phyloP scores from a whole-genome alignment of 331 rosid species.

The Pyracantha coccinea region DNA sequence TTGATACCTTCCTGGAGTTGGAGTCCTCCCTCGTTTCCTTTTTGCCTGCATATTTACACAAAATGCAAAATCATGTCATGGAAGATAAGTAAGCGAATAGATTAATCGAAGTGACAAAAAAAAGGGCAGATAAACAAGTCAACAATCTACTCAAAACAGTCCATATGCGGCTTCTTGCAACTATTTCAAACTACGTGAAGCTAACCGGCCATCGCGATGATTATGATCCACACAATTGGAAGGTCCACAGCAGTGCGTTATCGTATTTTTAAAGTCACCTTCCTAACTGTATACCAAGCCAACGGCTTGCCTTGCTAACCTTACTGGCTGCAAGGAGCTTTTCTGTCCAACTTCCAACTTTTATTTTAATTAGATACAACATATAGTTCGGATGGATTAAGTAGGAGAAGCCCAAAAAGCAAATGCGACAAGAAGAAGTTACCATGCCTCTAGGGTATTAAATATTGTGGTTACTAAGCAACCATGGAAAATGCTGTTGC shows the following conservation, averaged over 20 bases:
- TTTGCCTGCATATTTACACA: constrained; percentile 36
- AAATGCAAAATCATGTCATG: background rate
- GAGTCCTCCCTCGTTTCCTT: constrained; percentile 43
- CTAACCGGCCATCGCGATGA: no score
- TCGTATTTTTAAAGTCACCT: background rate
- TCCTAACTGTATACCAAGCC: constrained; percentile 4
- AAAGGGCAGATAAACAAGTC: constrained; percentile 2
- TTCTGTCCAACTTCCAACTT: background rate
- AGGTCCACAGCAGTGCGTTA: background rate
- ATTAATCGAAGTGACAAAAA: background rate
- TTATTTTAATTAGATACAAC: background rate
- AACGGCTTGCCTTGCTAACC: constrained; percentile 1
- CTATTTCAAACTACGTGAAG: no score
- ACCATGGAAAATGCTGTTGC: constrained; percentile 24
- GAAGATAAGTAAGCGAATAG: constrained; percentile 3
- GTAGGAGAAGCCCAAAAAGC: constrained; percentile 17
- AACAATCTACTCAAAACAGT: background rate
- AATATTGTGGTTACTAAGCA: constrained; percentile 3
- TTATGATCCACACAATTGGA: background rate
- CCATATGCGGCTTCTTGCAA: background rate
- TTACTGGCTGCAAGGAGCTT: background rate
- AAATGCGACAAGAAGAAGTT: constrained; percentile 16
- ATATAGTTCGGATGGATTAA: background rate
- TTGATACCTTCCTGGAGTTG: constrained; percentile 40
- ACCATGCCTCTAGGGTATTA: constrained; percentile 18